Evolutionary conservation across 2,329 filamentous ascomycete genomes (phyloP), one percentile per base, ranked within the genome.

Genomic region (Aspergillus floridensis): DNA sequence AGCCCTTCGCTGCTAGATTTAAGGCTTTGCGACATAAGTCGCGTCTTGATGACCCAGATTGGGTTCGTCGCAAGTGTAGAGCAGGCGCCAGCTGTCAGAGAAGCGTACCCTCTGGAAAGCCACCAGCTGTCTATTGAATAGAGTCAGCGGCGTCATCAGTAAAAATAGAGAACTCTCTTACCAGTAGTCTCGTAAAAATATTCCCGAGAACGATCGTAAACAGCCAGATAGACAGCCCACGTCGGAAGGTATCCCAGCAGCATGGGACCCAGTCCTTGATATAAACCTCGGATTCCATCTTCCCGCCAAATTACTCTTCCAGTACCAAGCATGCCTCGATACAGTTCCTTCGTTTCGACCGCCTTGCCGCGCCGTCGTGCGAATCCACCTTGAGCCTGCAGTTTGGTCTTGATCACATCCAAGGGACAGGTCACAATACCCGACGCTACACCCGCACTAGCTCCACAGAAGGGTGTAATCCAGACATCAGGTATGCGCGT

Each of bases 21-120:
- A 41, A 81, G 75, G 65, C 85, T 87, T 79, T 98, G 95, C 41
- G 95, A 96, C 95, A 98, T 98, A 68, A 99, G 85, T 66, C 95
- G 85, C 52, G 95, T 99, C 79, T 99, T 99, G 80, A 99, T 96
- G 41, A 99, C 95, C 95, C 95, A 99, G 62, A 99, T 99, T 0
- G 95, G 95, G 75, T 98, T 99, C 24, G 95, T 99, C 63, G 89
- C 90, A 63, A 98, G 84, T 4, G 95, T 99, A 66, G 93, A 97
- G 79, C 90, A 96, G 62, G 88, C 92, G 56, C 95, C 95, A 24
- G 93, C 95, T 58, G 92, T 85, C 61, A 99, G 86, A 10, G 95
- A 96, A 22, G 95, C 95, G 81, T 90, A 93, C 65, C 95, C 89
- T 72, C 91, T 92, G 69, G 93, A 85, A 49, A 92, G 74, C 79